These are phyloP conservation scores for Sistotremastrum suecicum DNA, from an alignment of 768 basidiomycete genomes.

Conservation along the genomic window DNA sequence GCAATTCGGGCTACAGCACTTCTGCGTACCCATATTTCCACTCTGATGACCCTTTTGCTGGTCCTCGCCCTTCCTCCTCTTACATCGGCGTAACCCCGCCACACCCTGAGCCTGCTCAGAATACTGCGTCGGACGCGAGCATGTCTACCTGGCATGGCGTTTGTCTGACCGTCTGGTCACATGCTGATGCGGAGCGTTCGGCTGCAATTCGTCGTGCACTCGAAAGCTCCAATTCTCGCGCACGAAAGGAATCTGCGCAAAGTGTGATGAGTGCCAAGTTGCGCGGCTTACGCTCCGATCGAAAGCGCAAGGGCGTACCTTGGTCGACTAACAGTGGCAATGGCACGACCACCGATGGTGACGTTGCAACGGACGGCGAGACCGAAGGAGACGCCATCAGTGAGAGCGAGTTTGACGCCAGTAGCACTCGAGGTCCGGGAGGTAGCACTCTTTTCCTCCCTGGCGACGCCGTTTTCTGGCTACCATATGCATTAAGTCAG, in stretches of 20 bases:
- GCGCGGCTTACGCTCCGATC: conserved; percentile 39
- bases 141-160: conserved; percentile 78
- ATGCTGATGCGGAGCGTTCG: conserved; percentile 80
- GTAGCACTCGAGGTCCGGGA: conserved; percentile 63
- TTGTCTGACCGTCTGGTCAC: conserved; percentile 90
- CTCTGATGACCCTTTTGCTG: conserved; percentile 54
- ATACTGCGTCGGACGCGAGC: conserved; percentile 17
- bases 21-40: conserved; percentile 51
- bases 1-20: conserved; percentile 47
- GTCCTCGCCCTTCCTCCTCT: conserved; percentile 60
- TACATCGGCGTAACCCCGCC: conserved; percentile 59
- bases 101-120: conserved; percentile 11
- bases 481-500: conserved; percentile 84
- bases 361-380: conserved; percentile 54
- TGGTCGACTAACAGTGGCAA: conserved; percentile 48
- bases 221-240: conserved; percentile 49
- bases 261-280: conserved; percentile 54
- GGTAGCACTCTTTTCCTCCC: conserved; percentile 83
- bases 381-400: conserved; percentile 43
- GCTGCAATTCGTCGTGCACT: conserved; percentile 72
- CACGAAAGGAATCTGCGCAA: conserved; percentile 66
- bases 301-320: conserved; percentile 42
- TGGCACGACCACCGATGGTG: conserved; percentile 41
- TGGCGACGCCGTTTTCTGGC: conserved; percentile 87
- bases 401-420: conserved; percentile 77